Conservation (phyloP, 202 grass and related monocot species). For the Schoenoplectus triqueter region DNA sequence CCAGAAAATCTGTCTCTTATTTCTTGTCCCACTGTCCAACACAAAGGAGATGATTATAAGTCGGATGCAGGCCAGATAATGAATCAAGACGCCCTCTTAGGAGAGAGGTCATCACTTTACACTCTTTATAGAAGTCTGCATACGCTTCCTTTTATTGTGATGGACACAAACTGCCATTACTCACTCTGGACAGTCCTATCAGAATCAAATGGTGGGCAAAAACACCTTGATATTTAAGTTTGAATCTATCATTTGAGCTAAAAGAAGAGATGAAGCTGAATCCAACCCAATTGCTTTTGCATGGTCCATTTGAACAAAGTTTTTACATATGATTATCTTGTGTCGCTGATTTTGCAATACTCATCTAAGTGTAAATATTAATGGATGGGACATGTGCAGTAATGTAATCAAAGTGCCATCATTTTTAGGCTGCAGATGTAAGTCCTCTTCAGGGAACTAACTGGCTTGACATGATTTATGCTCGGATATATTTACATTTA, state of each 20-base stretch:
- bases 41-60: constrained; percentile 29
- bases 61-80: not conserved
- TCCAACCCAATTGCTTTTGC: not conserved
- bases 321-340: constrained; percentile 15
- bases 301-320: not conserved
- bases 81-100: not conserved
- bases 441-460: not conserved
- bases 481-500: not conserved
- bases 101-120: not conserved
- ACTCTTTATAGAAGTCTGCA: constrained; percentile 45
- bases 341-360: constrained; percentile 1
- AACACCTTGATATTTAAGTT: not conserved
- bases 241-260: not conserved
- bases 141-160: constrained; percentile 9
- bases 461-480: not conserved
- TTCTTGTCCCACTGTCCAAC: constrained; percentile 58
- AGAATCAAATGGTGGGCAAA: not conserved
- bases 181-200: no score
- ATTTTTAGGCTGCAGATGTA: not conserved
- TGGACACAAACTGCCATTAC: not conserved
- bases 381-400: not conserved
- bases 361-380: not conserved
- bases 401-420: constrained; percentile 12
- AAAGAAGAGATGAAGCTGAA: no score
- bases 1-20: constrained; percentile 62